Percentiles rank a stretch among this genome's conserved stretches.
These are phyloP conservation scores for Trichocomaceae sp. DNA, from an alignment of 2,329 filamentous ascomycete genomes.

Conservation along the genomic window DNA sequence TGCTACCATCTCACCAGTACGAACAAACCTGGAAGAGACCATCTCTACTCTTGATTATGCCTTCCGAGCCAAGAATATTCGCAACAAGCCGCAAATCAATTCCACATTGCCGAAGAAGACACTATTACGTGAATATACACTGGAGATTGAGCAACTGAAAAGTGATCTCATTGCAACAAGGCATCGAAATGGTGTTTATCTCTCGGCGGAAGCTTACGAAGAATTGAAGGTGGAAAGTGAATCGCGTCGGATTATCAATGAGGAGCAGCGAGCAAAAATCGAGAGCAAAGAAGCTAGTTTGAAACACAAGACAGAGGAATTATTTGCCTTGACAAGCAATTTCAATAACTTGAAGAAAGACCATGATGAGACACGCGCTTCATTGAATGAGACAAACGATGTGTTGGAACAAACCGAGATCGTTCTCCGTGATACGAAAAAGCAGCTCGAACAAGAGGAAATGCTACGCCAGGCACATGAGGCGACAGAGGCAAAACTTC, in stretches of 20 bases:
- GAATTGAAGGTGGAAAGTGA: conserved; percentile 89
- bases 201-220: conserved; percentile 82
- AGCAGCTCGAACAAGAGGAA: conserved; percentile 71
- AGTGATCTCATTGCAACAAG: conserved; percentile 87
- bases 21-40: conserved; percentile 93
- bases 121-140: conserved; percentile 78
- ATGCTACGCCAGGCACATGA: conserved; percentile 76
- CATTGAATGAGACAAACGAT: conserved; percentile 71
- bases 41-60: conserved; percentile 98
- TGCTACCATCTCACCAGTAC: conserved; percentile 88
- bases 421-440: conserved; percentile 69
- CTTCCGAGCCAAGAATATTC: conserved; percentile 96
- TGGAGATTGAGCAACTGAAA: conserved; percentile 90
- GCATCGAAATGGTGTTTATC: conserved; percentile 89
- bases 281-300: conserved; percentile 87
- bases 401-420: conserved; percentile 83
- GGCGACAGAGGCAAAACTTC: conserved; percentile 71
- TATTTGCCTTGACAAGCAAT: conserved; percentile 76
- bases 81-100: conserved; percentile 95
- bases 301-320: conserved; percentile 86
- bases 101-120: conserved; percentile 90
- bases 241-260: conserved; percentile 79
- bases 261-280: conserved; percentile 87
- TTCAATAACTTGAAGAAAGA: conserved; percentile 88
- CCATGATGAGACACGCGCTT: conserved; percentile 66